Evolutionary conservation across 768 basidiomycete genomes (phyloP), one percentile per base, ranked within the genome.

Genomic region (Lyophyllum semitale): DNA sequence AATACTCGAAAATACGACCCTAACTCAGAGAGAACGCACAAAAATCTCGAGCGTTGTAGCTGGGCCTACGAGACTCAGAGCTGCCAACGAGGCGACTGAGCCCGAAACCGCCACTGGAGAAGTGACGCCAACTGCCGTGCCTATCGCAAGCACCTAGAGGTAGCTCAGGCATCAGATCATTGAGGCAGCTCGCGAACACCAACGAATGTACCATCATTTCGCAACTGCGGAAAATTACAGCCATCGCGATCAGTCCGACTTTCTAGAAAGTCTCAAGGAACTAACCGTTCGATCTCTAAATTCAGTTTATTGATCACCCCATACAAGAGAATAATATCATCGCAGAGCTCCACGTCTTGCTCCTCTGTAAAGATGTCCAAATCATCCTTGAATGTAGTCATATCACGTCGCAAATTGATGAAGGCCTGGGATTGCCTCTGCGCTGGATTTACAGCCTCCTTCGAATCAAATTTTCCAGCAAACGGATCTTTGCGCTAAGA

Each of bases 301-400:
- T 40, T 35, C 7, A 61, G 60, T 15, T 47, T 48, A 27, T 51
- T 47, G 15, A 59, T 58, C 15, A 50, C 54, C 22, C 51, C 57
- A 25, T 55, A 46, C n/a, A 58, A 29, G 7, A n/a, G 20, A 25
- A 52, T 18, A 8, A 58, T 46, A 3, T 54, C 42, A 3, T 23
- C 43, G 20, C 53, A 40, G 23, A 58, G 47, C 8, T 55, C 48
- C 3, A 53, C 54, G 8, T 43, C 32, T 40, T 61, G 57, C 29
- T 53, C 54, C 17, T 51, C 47, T 1, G 51, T 27, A 42, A 61
- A 58, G 11, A 55, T n/a, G 15, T 58, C 54, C 18, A 61, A 55
- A 17, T 18, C 48, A 18, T 48, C 18, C 48, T 47, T 33, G 40
- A 61, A 61, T 3, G 22, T 8, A 22, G 27, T 43, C n/a, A 61